Conservation (phyloP, 2,329 filamentous ascomycete genomes). For the Graphium sp. region DNA sequence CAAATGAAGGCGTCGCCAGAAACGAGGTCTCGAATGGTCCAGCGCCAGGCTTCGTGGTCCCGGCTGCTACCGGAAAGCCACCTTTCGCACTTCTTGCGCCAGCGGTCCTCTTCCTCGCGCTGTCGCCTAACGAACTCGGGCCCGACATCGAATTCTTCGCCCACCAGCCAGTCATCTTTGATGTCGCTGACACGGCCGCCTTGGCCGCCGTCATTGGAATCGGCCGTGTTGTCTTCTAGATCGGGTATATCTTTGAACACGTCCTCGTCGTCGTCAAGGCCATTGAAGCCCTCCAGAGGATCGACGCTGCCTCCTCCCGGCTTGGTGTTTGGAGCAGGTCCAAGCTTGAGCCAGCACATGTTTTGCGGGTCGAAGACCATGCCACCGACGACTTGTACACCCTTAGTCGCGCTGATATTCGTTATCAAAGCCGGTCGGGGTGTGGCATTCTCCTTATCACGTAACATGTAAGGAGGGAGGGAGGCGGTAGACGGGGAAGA, state of each 20-base stretch:
- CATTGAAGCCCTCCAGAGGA: constrained; percentile 47
- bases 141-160: constrained; percentile 94
- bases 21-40: constrained; percentile 52
- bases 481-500: constrained; percentile 32
- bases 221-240: constrained; percentile 51
- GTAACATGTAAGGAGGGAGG: constrained; percentile 20
- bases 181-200: constrained; percentile 38
- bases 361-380: constrained; percentile 97
- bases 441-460: constrained; percentile 41
- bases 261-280: constrained; percentile 74
- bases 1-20: constrained; percentile 16
- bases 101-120: constrained; percentile 79
- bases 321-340: constrained; percentile 20
- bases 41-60: constrained; percentile 53
- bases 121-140: constrained; percentile 85
- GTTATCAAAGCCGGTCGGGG: constrained; percentile 71
- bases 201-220: constrained; percentile 27
- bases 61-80: constrained; percentile 50
- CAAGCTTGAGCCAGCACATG: constrained; percentile 93
- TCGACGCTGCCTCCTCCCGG: constrained; percentile 34
- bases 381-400: constrained; percentile 85
- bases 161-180: constrained; percentile 69
- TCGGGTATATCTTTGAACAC: constrained; percentile 93
- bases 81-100: constrained; percentile 72
- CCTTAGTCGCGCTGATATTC: constrained; percentile 69